Evolutionary conservation across 2,329 filamentous ascomycete species (phyloP), one percentile per base, ranked within the genome.

Genomic region (Pezicula carpinea): DNA sequence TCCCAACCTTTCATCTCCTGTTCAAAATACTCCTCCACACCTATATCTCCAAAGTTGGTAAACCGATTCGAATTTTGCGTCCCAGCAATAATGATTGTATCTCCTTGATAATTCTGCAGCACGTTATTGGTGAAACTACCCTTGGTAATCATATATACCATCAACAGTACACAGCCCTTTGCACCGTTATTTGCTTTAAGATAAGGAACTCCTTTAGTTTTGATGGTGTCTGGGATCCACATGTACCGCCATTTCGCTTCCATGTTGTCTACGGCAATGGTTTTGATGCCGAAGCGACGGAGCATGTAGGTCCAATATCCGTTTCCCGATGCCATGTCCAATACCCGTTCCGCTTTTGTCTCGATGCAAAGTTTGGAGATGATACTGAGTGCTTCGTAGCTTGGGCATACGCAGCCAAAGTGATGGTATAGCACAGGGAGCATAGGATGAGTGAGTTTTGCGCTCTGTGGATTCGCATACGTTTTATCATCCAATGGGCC

Each of bases 261-360:
- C 58, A 77, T 78, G 60, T 79, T 87, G 64, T 90, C 86, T 7
- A 89, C 74, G 1, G 85, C 72, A 17, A 72, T 66, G 1, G 82
- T 77, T 5, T 67, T 65, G 29, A 79, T 62, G 17, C 78, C 75
- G 56, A 81, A 75, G 19, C 71, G 65, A 2, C 85, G 76, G 11
- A 89, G 75, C 78, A 87, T 80, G 52, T 80, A 84, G 6, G 79
- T 77, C 85, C 85, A 90, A 67, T 89, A 90, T 10, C 85, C 86
- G 60, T 84, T 87, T 2, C 86, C 86, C 44, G 76, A 82, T 4
- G 84, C 86, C 33, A 89, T 66, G 55, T 89, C 85, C 8, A 84
- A 68, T 6, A 89, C 70, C 3, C 71, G 72, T 1, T 72, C 73
- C n/a, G 31, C 46, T 11, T 26, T 41, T 2, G 40, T 29, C 17